Base-by-base conservation (phyloP, 1,284 basidiomycete genomes). In the Cryptococcus sp. region DNA sequence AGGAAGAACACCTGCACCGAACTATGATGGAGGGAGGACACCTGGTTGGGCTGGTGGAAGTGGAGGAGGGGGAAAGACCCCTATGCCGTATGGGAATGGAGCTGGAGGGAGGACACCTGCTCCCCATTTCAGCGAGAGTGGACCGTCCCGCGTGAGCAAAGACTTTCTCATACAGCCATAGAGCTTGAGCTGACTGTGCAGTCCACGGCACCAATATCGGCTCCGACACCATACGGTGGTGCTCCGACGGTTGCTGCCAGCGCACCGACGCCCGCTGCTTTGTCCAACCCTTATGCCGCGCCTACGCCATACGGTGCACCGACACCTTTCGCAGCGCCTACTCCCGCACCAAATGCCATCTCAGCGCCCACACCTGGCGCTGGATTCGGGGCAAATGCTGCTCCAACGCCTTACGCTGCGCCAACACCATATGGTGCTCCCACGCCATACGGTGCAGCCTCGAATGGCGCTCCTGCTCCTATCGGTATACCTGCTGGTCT, bases 141-240 rank as follows among this genome's bases (percentile, higher is more conserved):
- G 77, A 66, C 48, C 65, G 45, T 52, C 63, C 50, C 54, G 62
- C 53, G 52, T 62, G 48, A 60, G 58, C 48, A 11, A 18, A 11
- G 7, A 19, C 11, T 36, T 6, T 36, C 18, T n/a, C 7, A 18
- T 7, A 19, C 6, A n/a, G 11, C 6, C 18, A 7, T n/a, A 36
- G 18, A 36, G 18, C 28, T 33, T 9, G 21, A 16, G n/a, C n/a
- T n/a, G n/a, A n/a, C n/a, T n/a, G 5, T 6, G 25, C 41, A 39
- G 38, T 39, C 23, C 77, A 5, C 82, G 79, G 21, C 81, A n/a
- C 44, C 52, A 12, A 45, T 53, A 35, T 54, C 61, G 25, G 78
- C 80, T 0, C 76, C 80, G 11, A 80, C 82, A 5, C 80, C 80
- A 21, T 75, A 73, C 31, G 64, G 69, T 34, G 72, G 64, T 48